Evolutionary conservation across 2,329 filamentous ascomycete genomes (phyloP), one percentile per base, ranked within the genome.

Genomic region (Thielaviopsis euricoi): DNA sequence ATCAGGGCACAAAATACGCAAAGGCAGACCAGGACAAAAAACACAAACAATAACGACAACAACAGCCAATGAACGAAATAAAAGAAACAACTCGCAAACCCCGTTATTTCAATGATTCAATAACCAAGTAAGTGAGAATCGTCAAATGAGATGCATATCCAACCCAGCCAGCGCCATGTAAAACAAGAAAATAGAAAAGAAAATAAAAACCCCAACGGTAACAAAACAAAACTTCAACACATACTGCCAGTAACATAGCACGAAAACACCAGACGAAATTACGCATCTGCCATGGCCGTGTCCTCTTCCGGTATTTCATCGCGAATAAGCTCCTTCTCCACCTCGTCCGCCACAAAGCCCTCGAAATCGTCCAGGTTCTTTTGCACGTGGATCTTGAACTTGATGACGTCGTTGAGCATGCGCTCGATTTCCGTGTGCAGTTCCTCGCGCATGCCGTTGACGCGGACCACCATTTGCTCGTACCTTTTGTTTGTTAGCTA

Each of bases 381-480:
- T 70, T 98, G 93, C 55, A 98, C 78, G 67, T 97, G 90, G 63
- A 98, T 87, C 74, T 98, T 98, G 80, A 98, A 97, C 67, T 94
- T 90, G 74, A 97, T 95, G 62, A 96, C 86, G 67, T 97, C 90
- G 72, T 96, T 95, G 61, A 98, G 74, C 81, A 97, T 95, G 65
- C 84, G 85, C 73, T 96, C 93, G 65, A 96, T 88, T 69, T 96
- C 90, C 0, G 89, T 95, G 70, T 98, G 93, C n/a, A 98, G 77
- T 69, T 97, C 90, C 69, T 98, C 93, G n/a, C 93, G 82, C 23
- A 97, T 77, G 0, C 87, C 75, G 62, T 88, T 88, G 53, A 88
- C 88, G 33, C 83, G 81, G 57, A 95, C 80, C n/a, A 86, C 89
- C 53, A 97, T 74, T 68, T 96, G 89, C 67, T 97, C 91, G 67